These are phyloP conservation scores for Phanerodontia chrysosporium DNA, from an alignment of 768 basidiomycete species.

Conservation along the genomic window DNA sequence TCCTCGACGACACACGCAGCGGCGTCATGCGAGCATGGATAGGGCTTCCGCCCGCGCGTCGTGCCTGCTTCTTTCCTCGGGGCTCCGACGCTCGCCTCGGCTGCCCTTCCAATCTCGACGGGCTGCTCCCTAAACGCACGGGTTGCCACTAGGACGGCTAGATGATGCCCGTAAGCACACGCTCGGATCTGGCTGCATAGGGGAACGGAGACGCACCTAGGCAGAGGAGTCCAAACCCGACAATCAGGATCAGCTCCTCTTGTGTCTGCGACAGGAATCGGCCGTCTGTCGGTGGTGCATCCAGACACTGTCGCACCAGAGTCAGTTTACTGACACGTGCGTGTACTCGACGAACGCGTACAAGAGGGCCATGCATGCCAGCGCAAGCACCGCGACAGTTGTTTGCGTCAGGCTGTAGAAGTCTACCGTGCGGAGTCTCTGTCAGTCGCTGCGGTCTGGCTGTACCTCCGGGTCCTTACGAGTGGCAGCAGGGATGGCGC, in stretches of 20 bases:
- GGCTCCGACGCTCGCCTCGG: slow-evolving; percentile 13
- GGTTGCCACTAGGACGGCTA: slow-evolving; percentile 41
- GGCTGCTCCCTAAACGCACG: slow-evolving; percentile 33
- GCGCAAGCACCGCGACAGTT: slow-evolving; percentile 65
- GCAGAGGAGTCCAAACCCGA: slow-evolving; percentile 71
- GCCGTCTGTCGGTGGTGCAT: slow-evolving; percentile 62
- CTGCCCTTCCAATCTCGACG: slow-evolving; percentile 15
- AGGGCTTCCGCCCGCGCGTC: slow-evolving; percentile 32
- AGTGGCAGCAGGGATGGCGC: slow-evolving; percentile 2
- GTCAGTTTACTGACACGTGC: not conserved
- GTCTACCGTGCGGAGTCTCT: slow-evolving; percentile 15
- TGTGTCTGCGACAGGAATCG: slow-evolving; percentile 63
- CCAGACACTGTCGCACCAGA: slow-evolving; percentile 45
- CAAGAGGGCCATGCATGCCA: slow-evolving; percentile 63
- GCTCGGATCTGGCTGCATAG: not conserved
- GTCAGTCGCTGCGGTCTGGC: not conserved
- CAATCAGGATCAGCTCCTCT: slow-evolving; percentile 71
- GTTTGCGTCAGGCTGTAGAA: slow-evolving; percentile 48
- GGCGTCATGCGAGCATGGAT: slow-evolving; percentile 56
- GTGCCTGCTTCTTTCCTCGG: slow-evolving; percentile 18
- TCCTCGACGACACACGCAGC: slow-evolving; percentile 71
- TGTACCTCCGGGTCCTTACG: not conserved
- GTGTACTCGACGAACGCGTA: slow-evolving; percentile 33
- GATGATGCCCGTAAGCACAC: slow-evolving; percentile 1
- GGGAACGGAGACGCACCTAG: slow-evolving; percentile 47